Base-by-base conservation (phyloP, 805 yeast genomes). In the Zygotorulaspora florentina region DNA sequence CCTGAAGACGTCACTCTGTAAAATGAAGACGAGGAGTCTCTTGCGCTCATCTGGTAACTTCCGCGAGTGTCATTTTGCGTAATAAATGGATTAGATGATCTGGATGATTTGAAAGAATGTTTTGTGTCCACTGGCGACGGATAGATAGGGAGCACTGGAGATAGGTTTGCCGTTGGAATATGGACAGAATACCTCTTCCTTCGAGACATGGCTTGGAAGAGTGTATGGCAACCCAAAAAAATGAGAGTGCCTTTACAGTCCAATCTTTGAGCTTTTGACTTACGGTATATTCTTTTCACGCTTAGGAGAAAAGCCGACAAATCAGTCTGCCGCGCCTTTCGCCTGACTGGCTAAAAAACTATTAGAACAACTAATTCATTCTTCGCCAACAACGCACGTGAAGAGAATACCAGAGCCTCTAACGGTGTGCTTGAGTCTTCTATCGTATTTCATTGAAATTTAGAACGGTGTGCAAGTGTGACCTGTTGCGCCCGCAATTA, bases 111-210 rank as follows among this genome's bases (percentile, higher is more conserved):
- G 26, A 36, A 45, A 12, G 43, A n/a, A 3, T 35, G 43, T 8
- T 43, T 35, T 9, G 42, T 40, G 26, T 48, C 51, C 18, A 48
- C 29, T 8, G 44, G 39, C 9, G 52, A 42, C 7, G 55, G 46
- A 10, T 41, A 45, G 23, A 51, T 48, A 16, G 57, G 57, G 5
- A 53, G 26, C 15, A 51, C 52, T n/a, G 57, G 57, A 2, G 55
- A 51, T 27, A 47, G 34, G 15, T 53, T 47, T 5, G 47, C 36
- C 13, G 39, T 42, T 11, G 52, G 51, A 8, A 45, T 33, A 25
- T 48, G 47, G 8, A 46, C 36, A 8, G 54, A 54, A 23, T 52
- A 47, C 40, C 56, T 45, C 28, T 54, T 52, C 44, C 38, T 50
- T 13, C 44, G 43, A 9, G 54, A 51, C 54, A 51, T 51, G 12